phyloP scores from a whole-genome alignment of 2,329 filamentous ascomycete genomes.

The Penicillium crustosum region DNA sequence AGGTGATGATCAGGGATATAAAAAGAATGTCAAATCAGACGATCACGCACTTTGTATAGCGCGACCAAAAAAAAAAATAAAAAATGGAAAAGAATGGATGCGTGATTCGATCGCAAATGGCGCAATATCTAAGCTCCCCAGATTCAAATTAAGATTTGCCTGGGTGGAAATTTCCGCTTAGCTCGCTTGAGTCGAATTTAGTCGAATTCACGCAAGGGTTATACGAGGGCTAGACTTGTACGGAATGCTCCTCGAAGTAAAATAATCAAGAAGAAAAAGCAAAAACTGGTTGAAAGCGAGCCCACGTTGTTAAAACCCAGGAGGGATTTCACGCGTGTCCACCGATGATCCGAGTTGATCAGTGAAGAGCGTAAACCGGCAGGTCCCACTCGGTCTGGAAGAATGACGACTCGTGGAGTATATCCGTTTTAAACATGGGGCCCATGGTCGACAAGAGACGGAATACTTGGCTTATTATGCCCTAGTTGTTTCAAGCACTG shows the following conservation, averaged over 20 bases:
- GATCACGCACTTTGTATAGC: slow-evolving; percentile 19
- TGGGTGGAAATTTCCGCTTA: slow-evolving; percentile 7
- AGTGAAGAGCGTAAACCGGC: slow-evolving; percentile 14
- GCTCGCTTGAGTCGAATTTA: background rate
- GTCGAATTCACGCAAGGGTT: background rate
- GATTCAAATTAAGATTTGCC: slow-evolving; percentile 14
- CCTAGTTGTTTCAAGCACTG: background rate
- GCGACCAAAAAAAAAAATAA: slow-evolving; percentile 5
- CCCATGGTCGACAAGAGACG: background rate
- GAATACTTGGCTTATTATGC: background rate
- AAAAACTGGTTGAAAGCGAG: slow-evolving; percentile 3
- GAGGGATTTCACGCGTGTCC: slow-evolving; percentile 16
- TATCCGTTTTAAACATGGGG: slow-evolving; percentile 1
- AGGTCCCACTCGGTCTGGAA: slow-evolving; percentile 29
- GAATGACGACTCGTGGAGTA: slow-evolving; percentile 31
- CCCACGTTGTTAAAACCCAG: slow-evolving; percentile 1
- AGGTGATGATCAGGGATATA: slow-evolving; percentile 20
- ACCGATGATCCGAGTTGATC: slow-evolving; percentile 27
- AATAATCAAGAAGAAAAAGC: background rate
- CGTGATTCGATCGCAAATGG: slow-evolving; percentile 26
- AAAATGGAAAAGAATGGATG: slow-evolving; percentile 14
- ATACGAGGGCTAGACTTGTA: slow-evolving; percentile 7
- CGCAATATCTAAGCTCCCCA: slow-evolving; percentile 28
- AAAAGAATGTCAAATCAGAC: slow-evolving; percentile 6
- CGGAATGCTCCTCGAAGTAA: background rate